phyloP scores from a whole-genome alignment of 768 basidiomycete species.

The Suillus fuscotomentosus region DNA sequence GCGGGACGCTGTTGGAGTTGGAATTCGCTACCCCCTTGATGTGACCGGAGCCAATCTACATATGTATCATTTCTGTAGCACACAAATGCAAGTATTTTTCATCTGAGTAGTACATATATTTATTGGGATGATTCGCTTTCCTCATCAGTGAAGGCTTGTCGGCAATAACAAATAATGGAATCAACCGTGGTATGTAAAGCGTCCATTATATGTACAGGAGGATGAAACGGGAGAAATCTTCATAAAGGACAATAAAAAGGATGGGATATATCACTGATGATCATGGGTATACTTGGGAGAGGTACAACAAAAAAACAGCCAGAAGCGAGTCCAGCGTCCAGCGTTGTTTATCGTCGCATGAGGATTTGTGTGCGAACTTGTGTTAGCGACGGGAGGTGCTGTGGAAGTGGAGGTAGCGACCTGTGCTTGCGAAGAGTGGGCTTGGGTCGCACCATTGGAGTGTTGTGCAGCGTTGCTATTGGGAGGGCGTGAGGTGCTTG shows the following conservation, averaged over 20 bases:
- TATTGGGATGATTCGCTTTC: neutral
- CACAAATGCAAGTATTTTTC: neutral
- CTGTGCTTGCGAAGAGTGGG: neutral
- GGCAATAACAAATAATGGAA: no score
- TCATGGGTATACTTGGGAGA: neutral
- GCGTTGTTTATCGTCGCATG: neutral
- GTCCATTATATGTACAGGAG: no score
- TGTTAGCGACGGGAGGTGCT: neutral
- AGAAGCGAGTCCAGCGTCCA: neutral
- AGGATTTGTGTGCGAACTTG: neutral
- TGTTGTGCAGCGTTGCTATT: neutral
- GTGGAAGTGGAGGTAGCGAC: neutral
- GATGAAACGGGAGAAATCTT: no score
- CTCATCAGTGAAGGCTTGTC: no score
- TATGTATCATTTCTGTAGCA: neutral
- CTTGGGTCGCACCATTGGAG: neutral
- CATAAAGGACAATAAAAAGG: no score
- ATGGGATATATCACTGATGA: neutral
- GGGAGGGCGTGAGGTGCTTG: neutral
- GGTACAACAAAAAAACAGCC: neutral
- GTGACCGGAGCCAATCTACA: neutral
- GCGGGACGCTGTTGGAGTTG: constrained; percentile 72
- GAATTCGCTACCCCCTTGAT: no score
- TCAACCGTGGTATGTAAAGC: no score
- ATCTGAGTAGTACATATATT: neutral